These are phyloP conservation scores for Cudoniella acicularis DNA, from an alignment of 495 filamentous ascomycete genomes.

Conservation along the genomic window DNA sequence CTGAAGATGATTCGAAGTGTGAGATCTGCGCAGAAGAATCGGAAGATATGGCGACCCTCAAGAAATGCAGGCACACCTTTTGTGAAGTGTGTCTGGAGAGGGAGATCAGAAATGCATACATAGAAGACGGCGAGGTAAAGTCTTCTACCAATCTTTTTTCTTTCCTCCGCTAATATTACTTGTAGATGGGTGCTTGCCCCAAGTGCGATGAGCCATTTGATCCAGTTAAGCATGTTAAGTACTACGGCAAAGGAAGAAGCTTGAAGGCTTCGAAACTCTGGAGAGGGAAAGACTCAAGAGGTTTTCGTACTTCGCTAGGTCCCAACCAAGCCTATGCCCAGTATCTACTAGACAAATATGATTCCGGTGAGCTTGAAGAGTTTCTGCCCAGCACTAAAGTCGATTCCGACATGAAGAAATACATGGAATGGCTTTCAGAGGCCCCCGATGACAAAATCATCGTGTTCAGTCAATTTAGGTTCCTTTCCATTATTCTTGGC, in stretches of 20 bases:
- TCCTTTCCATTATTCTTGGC: conserved; percentile 8
- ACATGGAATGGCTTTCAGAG: conserved; percentile 25
- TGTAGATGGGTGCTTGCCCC: conserved; percentile 2
- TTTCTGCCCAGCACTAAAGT: conserved; percentile 28
- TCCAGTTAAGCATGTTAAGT: neutral
- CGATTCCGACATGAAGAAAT: conserved; percentile 17
- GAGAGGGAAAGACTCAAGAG: neutral
- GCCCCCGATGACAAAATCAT: conserved; percentile 35
- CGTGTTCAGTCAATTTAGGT: conserved; percentile 10
- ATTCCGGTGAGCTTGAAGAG: neutral
- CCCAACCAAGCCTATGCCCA: neutral
- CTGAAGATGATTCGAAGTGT: neutral
- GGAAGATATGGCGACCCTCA: neutral
- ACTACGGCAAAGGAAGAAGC: neutral
- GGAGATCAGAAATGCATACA: neutral
- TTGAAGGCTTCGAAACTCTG: neutral
- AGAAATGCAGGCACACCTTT: conserved; percentile 27
- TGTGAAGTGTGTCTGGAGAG: conserved; percentile 21
- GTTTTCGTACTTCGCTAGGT: neutral
- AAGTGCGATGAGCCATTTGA: neutral
- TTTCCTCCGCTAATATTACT: neutral
- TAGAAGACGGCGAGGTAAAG: neutral
- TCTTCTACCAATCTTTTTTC: neutral
- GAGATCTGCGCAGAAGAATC: neutral
- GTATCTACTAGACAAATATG: neutral